A percentile compares a stretch with the other conserved stretches of the same genome.
Conservation (phyloP, 805 yeast genomes). For the Candida germanica region DNA sequence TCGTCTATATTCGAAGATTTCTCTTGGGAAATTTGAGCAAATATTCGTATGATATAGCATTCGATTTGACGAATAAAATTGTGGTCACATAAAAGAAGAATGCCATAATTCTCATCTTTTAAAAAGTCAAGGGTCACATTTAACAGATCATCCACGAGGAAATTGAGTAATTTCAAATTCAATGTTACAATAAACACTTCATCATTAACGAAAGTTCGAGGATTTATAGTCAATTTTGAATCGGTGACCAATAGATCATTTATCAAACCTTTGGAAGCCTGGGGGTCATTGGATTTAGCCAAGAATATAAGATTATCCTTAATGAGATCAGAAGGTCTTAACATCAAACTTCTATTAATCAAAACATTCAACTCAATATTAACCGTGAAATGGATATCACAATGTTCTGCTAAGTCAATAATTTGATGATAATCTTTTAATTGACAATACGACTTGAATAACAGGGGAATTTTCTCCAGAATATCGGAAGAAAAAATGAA, state of each 20-base stretch:
- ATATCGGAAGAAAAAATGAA: slow-evolving; percentile 38
- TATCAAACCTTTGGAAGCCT: slow-evolving; percentile 3
- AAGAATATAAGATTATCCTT: slow-evolving; percentile 32
- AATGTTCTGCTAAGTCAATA: slow-evolving; percentile 9
- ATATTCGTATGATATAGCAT: slow-evolving; percentile 20
- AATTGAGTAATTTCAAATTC: slow-evolving; percentile 20
- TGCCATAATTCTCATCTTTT: slow-evolving; percentile 29
- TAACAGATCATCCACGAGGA: slow-evolving; percentile 18
- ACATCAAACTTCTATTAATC: slow-evolving; percentile 24
- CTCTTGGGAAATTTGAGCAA: slow-evolving; percentile 1
- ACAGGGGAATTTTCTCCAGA: slow-evolving; percentile 19
- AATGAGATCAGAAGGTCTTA: slow-evolving; percentile 33
- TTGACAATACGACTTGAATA: slow-evolving; percentile 5
- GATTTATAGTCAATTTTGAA: slow-evolving; percentile 5
- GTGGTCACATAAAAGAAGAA: slow-evolving; percentile 27
- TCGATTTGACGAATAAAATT: slow-evolving; percentile 23
- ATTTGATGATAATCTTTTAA: slow-evolving; percentile 3
- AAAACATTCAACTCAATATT: slow-evolving; percentile 36
- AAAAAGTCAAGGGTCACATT: slow-evolving; percentile 20
- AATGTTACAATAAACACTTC: slow-evolving; percentile 36
- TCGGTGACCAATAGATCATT: slow-evolving; percentile 5
- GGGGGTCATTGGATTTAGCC: slow-evolving; percentile 20
- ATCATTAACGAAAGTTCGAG: slow-evolving; percentile 11
- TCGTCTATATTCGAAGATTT: not conserved
- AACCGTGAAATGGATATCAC: slow-evolving; percentile 20